Evolutionary conservation across 371 early-diverging fungal genomes (phyloP), one percentile per base, ranked within the genome.

Genomic region (Haplosporangium sp.): DNA sequence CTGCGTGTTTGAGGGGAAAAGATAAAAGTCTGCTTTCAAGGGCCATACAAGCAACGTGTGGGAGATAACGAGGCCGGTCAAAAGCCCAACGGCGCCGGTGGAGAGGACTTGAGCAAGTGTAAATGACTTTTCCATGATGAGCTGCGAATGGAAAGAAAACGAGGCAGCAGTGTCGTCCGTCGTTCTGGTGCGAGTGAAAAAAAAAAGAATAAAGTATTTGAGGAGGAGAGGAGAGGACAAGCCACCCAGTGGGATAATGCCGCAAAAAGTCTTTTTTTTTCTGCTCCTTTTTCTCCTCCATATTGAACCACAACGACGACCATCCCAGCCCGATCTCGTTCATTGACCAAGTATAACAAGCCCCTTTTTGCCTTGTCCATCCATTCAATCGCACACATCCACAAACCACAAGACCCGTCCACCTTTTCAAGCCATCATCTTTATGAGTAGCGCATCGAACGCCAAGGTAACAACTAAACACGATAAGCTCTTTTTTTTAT

Each of bases 361-460:
- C n/a, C n/a, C n/a, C 36, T 55, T 14, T 59, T 14, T 47, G 6
- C 37, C 12, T 59, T 59, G 18, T 6, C 14, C n/a, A n/a, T n/a
- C n/a, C n/a, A n/a, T n/a, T 54, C 29, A 57, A 59, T 45, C 45
- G 20, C 42, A 14, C 48, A 10, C 53, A 20, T 10, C 53, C 20
- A 53, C 53, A 46, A 29, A 11, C 47, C 48, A 16, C 48, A 46
- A 21, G 48, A 16, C 21, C 53, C 21, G 14, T 53, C 62, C 41
- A 37, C 52, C 55, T 51, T 60, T 51, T 59, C 52, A 57, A 55
- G 58, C 58, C 65, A 66, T 65, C 73, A 64, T 77, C 77, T 77
- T 79, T 79, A 79, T 79, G 80, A 79, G 77, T 71, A 77, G 73
- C 80, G 69, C 80, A 72, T 61, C 80, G 69, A 79, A 79, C 73